These are phyloP conservation scores for Telopea speciosissima DNA, from an alignment of 177 flowering plant genomes.

Conservation along the genomic window DNA sequence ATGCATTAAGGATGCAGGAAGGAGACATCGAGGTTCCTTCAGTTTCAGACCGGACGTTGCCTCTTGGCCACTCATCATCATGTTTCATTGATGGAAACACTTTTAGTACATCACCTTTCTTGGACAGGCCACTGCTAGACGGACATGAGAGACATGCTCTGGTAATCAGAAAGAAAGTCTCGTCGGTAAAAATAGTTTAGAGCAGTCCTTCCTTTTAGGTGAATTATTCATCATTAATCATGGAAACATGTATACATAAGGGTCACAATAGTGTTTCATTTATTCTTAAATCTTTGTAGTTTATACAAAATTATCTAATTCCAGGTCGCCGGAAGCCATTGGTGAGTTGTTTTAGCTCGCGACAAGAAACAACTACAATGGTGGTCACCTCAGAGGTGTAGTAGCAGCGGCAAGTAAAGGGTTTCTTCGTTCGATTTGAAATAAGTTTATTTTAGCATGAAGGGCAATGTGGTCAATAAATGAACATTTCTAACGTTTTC, in stretches of 20 bases:
- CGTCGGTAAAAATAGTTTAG: not conserved
- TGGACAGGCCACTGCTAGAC: slow-evolving; percentile 33
- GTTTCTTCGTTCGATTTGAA: no score
- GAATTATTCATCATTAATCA: not conserved
- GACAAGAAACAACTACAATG: no score
- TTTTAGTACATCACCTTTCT: slow-evolving; percentile 44
- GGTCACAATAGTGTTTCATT: not conserved
- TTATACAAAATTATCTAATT: no score
- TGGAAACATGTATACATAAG: not conserved
- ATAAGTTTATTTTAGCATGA: no score
- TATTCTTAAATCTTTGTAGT: not conserved
- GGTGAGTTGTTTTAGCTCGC: no score
- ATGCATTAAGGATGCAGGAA: slow-evolving; percentile 75
- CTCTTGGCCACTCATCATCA: slow-evolving; percentile 41
- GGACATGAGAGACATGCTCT: slow-evolving; percentile 47
- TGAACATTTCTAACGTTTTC: no score
- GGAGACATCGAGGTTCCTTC: slow-evolving; percentile 74
- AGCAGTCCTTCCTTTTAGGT: not conserved
- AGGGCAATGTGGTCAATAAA: no score
- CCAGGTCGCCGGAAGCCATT: no score
- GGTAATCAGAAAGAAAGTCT: slow-evolving; percentile 24
- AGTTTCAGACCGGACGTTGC: slow-evolving; percentile 61
- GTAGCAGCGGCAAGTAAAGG: no score
- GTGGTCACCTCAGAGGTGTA: no score
- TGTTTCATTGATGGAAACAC: slow-evolving; percentile 20